Conservation (phyloP, 805 yeast species). For the Metschnikowia sp. region DNA sequence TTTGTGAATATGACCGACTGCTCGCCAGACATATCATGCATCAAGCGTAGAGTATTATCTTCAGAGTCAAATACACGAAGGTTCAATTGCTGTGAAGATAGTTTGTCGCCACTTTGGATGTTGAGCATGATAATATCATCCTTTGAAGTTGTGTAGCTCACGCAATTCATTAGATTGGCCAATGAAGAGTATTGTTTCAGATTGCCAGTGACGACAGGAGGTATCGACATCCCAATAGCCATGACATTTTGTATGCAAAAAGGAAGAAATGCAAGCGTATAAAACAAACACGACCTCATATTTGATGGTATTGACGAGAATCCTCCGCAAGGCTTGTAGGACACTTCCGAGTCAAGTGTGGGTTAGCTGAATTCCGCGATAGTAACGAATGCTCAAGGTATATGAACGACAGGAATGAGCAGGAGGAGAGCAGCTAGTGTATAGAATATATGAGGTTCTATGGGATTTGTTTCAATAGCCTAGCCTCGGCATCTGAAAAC, state of each 20-base stretch:
- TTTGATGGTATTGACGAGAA: no score
- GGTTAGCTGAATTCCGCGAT: no score
- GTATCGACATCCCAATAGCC: slow-evolving; percentile 34
- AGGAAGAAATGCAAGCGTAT: neutral
- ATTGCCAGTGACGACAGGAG: slow-evolving; percentile 33
- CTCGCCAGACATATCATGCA: slow-evolving; percentile 29
- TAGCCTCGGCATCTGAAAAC: slow-evolving; percentile 2
- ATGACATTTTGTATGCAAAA: slow-evolving; percentile 1
- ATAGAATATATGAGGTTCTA: neutral
- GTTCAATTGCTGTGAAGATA: slow-evolving; percentile 34
- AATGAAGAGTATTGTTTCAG: slow-evolving; percentile 26
- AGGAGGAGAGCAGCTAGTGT: neutral
- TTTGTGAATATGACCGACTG: slow-evolving; percentile 35
- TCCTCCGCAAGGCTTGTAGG: no score
- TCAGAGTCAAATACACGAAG: slow-evolving; percentile 37
- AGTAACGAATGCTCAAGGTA: neutral
- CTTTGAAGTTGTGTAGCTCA: slow-evolving; percentile 33
- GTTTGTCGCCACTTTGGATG: slow-evolving; percentile 28
- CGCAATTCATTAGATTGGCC: slow-evolving; percentile 31
- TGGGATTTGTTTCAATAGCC: neutral
- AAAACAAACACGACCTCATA: no score
- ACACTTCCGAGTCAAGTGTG: no score
- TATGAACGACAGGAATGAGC: neutral
- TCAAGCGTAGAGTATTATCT: slow-evolving; percentile 31
- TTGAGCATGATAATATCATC: slow-evolving; percentile 37